phyloP scores from a whole-genome alignment of 768 basidiomycete species.

The Gautieria morchelliformis region DNA sequence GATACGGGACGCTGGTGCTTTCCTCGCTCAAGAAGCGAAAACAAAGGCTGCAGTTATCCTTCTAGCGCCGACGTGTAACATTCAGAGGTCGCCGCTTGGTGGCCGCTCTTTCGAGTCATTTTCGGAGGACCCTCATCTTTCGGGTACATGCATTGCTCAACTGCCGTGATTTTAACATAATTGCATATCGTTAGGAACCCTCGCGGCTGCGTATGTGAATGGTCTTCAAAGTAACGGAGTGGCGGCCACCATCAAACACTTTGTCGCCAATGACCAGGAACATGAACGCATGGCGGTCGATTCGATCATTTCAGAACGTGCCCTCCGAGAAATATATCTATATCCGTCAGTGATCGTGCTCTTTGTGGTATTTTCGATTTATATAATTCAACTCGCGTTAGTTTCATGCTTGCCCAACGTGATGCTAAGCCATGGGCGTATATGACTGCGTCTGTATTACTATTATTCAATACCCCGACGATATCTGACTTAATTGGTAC shows the following conservation, averaged over 20 bases:
- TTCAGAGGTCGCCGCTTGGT: constrained; percentile 53
- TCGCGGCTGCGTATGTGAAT: constrained; percentile 64
- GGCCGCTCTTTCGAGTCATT: constrained; percentile 63
- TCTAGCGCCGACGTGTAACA: constrained; percentile 69
- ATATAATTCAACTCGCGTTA: constrained; percentile 13
- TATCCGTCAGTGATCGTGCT: background rate
- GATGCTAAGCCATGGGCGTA: constrained; percentile 51
- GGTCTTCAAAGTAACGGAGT: constrained; percentile 73
- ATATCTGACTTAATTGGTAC: no score
- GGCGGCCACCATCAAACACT: constrained; percentile 73
- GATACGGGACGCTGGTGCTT: constrained; percentile 41
- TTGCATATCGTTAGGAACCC: constrained; percentile 31
- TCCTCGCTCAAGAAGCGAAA: constrained; percentile 58
- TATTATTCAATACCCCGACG: no score
- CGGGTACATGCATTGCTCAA: constrained; percentile 27
- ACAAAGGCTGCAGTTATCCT: constrained; percentile 53
- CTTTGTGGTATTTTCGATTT: background rate
- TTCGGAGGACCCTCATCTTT: constrained; percentile 61
- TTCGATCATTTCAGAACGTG: constrained; percentile 38
- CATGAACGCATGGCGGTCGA: constrained; percentile 60
- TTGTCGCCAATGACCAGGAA: constrained; percentile 77
- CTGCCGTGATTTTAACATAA: background rate
- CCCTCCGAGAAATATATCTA: constrained; percentile 50
- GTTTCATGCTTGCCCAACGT: constrained; percentile 62
- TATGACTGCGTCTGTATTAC: constrained; percentile 50